These are phyloP conservation scores for Trifolium subterraneum DNA, from an alignment of 306 rosid species.

Conservation along the genomic window DNA sequence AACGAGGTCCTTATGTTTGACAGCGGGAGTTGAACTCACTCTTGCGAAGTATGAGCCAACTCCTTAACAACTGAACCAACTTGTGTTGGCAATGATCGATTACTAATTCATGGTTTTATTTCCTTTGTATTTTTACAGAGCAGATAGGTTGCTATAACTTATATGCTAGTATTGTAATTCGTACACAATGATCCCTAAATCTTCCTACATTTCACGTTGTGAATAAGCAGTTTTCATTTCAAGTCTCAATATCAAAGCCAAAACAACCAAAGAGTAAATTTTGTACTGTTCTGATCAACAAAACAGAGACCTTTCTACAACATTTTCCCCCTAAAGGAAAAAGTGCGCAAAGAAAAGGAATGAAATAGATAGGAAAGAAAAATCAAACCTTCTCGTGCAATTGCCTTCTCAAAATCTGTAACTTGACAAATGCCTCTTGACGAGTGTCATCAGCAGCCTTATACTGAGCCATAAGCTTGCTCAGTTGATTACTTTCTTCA, in stretches of 20 bases:
- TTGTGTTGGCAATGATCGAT: background rate
- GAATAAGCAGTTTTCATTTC: constrained; percentile 7
- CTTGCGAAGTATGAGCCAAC: too few relatives aligned
- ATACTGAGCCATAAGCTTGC: constrained; percentile 51
- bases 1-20: too few relatives aligned
- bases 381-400: constrained; percentile 66
- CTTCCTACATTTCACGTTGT: background rate
- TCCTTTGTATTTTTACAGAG: background rate
- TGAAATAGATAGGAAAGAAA: constrained; percentile 10
- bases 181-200: constrained; percentile 2
- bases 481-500: constrained; percentile 52
- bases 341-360: background rate
- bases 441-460: constrained; percentile 74
- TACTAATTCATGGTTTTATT: constrained; percentile 10
- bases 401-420: constrained; percentile 64
- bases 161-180: background rate
- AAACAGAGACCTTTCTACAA: constrained; percentile 5
- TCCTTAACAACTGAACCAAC: too few relatives aligned
- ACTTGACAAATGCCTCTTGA: constrained; percentile 72
- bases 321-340: constrained; percentile 1
- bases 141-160: constrained; percentile 6
- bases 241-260: constrained; percentile 11
- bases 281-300: background rate
- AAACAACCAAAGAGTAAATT: background rate
- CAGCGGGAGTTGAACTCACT: too few relatives aligned